Evolutionary conservation across 176 grass and related monocot genomes (phyloP), one percentile per base, ranked within the genome.

Genomic region (Miscanthus lutarioriparius): DNA sequence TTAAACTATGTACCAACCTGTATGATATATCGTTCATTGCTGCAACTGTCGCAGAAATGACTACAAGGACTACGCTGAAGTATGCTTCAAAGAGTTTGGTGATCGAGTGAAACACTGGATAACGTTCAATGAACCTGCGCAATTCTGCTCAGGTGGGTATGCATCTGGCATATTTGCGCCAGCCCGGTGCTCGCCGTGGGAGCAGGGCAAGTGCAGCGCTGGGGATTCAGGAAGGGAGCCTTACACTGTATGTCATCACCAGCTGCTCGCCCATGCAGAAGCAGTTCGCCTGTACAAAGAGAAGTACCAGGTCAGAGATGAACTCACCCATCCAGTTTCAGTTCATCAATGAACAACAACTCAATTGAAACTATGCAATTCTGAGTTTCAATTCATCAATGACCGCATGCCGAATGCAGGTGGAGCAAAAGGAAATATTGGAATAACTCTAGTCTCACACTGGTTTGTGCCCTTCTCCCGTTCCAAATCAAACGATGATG

Each of bases 71-170:
- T 96, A 93, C 3, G 73, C 77, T 22, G 91, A 93, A 41, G 62
- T 96, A 3, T 93, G 88, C 75, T 96, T 96, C 78, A 83, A n/a
- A 63, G 94, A 89, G 73, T 95, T 92, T 39, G 88, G 93, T 6
- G 83, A 92, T 13, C 64, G 86, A 49, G 93, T 95, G 25, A 95
- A 95, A n/a, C 79, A 92, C 36, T 95, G 93, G 90, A 95, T 92
- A 7, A 95, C 93, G 0, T 74, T 95, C 49, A 92, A 89, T 6
- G 86, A 91, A 78, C 93, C 90, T 0, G 73, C 64, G 39, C 25
- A 5, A 3, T 91, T 84, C 22, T 84, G 80, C 51, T 56, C 73
- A 2, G 0, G 0, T 0, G 88, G 86, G 1, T 95, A 92, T 67
- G 83, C 72, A 2, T 35, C 27, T 26, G 90, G 93, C 0, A 0